Percentiles rank a stretch among this genome's conserved stretches.
phyloP scores from a whole-genome alignment of 2,329 filamentous ascomycete genomes.

The Neurospora crassa region DNA sequence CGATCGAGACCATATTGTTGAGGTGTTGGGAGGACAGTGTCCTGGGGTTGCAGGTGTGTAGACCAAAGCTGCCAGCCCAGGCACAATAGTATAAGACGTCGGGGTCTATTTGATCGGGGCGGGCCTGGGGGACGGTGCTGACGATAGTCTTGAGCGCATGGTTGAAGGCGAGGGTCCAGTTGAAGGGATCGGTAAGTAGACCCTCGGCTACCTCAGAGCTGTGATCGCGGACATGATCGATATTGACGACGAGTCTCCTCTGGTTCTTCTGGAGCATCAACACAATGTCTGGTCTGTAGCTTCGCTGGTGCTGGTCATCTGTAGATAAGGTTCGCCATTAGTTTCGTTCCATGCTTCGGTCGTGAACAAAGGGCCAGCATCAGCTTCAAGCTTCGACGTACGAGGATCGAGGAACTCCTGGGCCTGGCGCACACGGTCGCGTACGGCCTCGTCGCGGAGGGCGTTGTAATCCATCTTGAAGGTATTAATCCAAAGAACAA shows the following conservation, averaged over 20 bases:
- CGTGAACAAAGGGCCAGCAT: neutral
- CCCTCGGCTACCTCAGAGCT: constrained; percentile 70
- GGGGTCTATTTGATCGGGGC: constrained; percentile 63
- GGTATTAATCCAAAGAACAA: constrained; percentile 2
- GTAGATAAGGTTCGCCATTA: constrained; percentile 1
- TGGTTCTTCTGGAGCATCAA: constrained; percentile 61
- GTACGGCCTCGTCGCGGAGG: constrained; percentile 75
- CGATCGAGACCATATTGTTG: constrained; percentile 94
- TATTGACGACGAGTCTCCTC: constrained; percentile 58
- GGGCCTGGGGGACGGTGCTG: constrained; percentile 64
- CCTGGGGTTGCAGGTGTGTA: constrained; percentile 88
- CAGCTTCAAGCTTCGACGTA: constrained; percentile 33
- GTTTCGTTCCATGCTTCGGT: constrained; percentile 3
- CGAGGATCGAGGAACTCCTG: constrained; percentile 90
- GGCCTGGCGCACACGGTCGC: constrained; percentile 77
- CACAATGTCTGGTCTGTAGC: constrained; percentile 85
- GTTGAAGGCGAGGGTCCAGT: constrained; percentile 82
- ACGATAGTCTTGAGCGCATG: constrained; percentile 83
- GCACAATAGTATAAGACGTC: constrained; percentile 92
- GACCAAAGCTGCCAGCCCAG: constrained; percentile 92
- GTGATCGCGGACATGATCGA: constrained; percentile 87
- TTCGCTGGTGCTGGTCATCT: constrained; percentile 49
- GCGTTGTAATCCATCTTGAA: constrained; percentile 59
- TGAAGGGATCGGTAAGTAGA: constrained; percentile 77
- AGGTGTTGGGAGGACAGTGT: constrained; percentile 82